Base-by-base conservation (phyloP, 2,329 filamentous ascomycete species). In the Fusarium ambrosium region DNA sequence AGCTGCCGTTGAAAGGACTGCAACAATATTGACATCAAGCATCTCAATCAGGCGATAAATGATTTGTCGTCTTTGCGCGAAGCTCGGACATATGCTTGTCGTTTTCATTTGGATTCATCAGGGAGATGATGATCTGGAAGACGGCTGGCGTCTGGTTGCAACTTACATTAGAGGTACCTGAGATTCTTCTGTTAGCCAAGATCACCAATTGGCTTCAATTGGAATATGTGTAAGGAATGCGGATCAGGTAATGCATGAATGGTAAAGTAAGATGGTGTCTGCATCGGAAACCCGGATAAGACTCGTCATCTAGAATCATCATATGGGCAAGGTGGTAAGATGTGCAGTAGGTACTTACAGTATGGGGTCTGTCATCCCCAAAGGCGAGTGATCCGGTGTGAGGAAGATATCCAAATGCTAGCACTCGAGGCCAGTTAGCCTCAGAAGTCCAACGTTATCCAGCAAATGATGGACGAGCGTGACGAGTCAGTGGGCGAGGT, bases 31-130 rank as follows among this genome's bases (percentile, higher is more conserved):
- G 45, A 67, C 70, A 61, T 53, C 55, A 65, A 56, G 62, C 66
- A 71, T 77, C 76, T 79, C 72, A 64, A 79, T 81, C 80, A 82
- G 80, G 69, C 66, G 73, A 76, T 78, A 79, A 82, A 84, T 82
- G 80, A 79, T 73, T 81, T 84, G 74, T 85, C 84, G 79, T 85
- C 84, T 80, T 83, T 72, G 84, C 84, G 87, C 82, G 82, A 53
- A 88, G 91, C 95, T 97, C 92, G 89, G 95, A 97, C 94, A 97
- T 97, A 97, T 97, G 94, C 94, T 97, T 97, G 95, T 97, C 94
- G 91, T 91, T 92, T 89, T 89, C 87, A 88, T 90, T 92, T 95
- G 90, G 88, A 84, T 89, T 97, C 94, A 97, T 97, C 94, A 97
- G 91, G 79, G 73, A 79, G 76, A 77, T 72, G 70, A 73, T 62